Conservation (phyloP, 768 basidiomycete species). For the Tylopilus subfusipes region DNA sequence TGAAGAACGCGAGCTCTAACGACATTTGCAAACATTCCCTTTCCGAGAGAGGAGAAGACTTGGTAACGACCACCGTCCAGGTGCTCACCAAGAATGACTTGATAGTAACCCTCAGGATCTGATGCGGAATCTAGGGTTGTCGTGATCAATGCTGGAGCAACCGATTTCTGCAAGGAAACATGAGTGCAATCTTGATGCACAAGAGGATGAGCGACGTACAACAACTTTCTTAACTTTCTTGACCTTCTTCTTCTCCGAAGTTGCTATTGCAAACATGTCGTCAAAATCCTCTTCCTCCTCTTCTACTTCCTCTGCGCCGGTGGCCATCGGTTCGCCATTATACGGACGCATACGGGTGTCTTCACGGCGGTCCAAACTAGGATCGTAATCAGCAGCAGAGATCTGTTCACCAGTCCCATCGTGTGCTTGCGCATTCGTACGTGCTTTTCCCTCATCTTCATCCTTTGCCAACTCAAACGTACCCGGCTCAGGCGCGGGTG, state of each 20-base stretch:
- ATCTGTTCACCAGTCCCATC: conserved; percentile 62
- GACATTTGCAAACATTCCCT: conserved; percentile 99
- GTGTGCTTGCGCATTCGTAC: conserved; percentile 44
- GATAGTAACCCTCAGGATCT: conserved; percentile 95
- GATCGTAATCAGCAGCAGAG: conserved; percentile 92
- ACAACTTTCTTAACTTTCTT: conserved; percentile 58
- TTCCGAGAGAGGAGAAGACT: conserved; percentile 92
- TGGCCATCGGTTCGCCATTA: conserved; percentile 34
- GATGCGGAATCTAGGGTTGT: conserved; percentile 87
- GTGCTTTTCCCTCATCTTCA: conserved; percentile 46
- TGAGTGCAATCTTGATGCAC: not conserved
- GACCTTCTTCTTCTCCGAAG: conserved; percentile 42
- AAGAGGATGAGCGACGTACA: conserved; percentile 34
- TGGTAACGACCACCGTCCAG: conserved; percentile 91
- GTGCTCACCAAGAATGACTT: conserved; percentile 89
- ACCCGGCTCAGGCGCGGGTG: conserved; percentile 54
- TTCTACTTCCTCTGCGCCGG: conserved; percentile 48
- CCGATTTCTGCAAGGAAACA: conserved; percentile 37
- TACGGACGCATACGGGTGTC: conserved; percentile 72
- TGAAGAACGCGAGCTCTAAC: conserved; percentile 82
- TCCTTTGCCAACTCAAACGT: conserved; percentile 70
- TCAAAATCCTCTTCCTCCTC: conserved; percentile 78
- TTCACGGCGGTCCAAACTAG: conserved; percentile 75
- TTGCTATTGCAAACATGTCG: conserved; percentile 87
- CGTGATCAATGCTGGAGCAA: conserved; percentile 62